Conservation (phyloP, 148 eudicot genomes). For the Rhododendron vialii region DNA sequence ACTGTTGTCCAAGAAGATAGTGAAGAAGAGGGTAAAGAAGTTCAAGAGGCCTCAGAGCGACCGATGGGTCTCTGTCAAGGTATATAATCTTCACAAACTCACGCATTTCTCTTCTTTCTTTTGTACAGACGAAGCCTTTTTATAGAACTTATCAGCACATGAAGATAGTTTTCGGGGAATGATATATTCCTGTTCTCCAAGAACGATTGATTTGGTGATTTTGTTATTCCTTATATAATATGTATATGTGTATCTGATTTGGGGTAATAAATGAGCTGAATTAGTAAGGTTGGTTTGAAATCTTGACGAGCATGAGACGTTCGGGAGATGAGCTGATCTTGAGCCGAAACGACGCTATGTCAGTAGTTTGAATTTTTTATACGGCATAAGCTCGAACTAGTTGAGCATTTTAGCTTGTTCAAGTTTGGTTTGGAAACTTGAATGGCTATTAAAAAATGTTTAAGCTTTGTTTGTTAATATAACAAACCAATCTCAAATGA, state of each 20-base stretch:
- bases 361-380: too few species aligned
- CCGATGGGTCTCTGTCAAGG: conserved; percentile 57
- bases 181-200: background rate
- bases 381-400: too few species aligned
- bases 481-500: too few species aligned
- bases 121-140: background rate
- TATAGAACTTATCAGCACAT: background rate
- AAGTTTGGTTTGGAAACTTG: background rate
- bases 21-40: conserved; percentile 69
- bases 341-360: background rate
- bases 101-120: background rate
- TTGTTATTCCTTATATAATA: background rate
- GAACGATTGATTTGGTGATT: background rate
- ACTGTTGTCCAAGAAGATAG: conserved; percentile 50
- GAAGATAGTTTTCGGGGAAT: background rate
- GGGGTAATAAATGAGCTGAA: too few species aligned
- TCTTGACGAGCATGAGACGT: too few species aligned
- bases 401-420: background rate
- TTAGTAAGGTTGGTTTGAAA: too few species aligned
- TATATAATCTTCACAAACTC: background rate
- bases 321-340: background rate
- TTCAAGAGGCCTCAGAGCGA: conserved; percentile 68
- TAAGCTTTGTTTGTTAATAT: background rate
- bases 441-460: background rate
- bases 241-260: background rate